These are phyloP conservation scores for Lactarius tabidus DNA, from an alignment of 768 basidiomycete species.

Conservation along the genomic window DNA sequence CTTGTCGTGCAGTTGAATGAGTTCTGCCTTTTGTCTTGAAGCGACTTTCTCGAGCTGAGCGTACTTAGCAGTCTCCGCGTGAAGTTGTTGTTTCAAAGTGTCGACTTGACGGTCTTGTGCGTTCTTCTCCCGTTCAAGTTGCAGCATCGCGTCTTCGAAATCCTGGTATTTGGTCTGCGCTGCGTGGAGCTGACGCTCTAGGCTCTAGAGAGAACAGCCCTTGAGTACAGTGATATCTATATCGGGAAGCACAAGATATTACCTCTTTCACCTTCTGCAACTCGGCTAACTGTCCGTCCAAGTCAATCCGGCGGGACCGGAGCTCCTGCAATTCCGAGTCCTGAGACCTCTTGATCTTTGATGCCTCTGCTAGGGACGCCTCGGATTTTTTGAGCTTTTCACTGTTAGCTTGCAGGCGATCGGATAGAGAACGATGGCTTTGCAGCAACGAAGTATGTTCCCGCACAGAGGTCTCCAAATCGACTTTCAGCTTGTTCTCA, in stretches of 20 bases:
- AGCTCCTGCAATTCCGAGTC: constrained; percentile 72
- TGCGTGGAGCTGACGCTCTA: constrained; percentile 71
- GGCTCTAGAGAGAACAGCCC: constrained; percentile 41
- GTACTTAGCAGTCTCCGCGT: constrained; percentile 67
- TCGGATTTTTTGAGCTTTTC: constrained; percentile 48
- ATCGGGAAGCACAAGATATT: constrained; percentile 24
- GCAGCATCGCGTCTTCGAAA: constrained; percentile 84
- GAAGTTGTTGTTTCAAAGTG: constrained; percentile 63
- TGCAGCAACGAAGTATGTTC: constrained; percentile 58
- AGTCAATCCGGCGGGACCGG: constrained; percentile 64
- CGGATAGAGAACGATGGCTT: constrained; percentile 61
- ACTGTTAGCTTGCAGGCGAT: constrained; percentile 52
- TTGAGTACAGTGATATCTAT: constrained; percentile 5
- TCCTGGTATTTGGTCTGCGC: constrained; percentile 76
- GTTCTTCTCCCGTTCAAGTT: constrained; percentile 78
- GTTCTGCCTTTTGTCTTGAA: constrained; percentile 63
- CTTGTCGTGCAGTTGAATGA: constrained; percentile 61
- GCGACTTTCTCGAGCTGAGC: constrained; percentile 67
- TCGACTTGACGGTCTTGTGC: constrained; percentile 72
- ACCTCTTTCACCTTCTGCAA: constrained; percentile 72
- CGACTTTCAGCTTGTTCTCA: constrained; percentile 71
- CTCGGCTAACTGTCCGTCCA: constrained; percentile 60
- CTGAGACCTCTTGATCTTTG: constrained; percentile 60
- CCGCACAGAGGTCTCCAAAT: constrained; percentile 59
- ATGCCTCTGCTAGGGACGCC: constrained; percentile 49